Conservation (phyloP, 1,284 basidiomycete genomes). For the Earliella scabrosa region DNA sequence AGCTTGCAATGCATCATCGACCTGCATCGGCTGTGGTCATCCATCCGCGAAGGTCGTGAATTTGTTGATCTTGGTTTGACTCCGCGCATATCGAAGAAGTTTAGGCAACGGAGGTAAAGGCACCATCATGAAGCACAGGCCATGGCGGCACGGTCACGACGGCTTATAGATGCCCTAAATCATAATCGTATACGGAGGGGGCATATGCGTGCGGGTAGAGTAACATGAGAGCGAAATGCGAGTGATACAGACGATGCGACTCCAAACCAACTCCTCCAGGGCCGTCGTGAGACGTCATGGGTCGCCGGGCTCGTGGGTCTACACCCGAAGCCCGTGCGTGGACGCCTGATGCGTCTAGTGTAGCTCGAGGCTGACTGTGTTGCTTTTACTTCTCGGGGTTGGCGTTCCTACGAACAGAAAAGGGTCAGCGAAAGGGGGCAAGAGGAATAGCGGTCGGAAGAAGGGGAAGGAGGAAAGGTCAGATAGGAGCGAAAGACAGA, state of each 20-base stretch:
- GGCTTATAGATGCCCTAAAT: slow-evolving; percentile 17
- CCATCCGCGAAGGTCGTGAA: too few species aligned
- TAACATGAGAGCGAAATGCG: slow-evolving; percentile 28
- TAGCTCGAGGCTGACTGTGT: neutral
- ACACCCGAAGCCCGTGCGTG: slow-evolving; percentile 8
- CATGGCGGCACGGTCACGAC: neutral
- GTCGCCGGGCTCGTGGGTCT: slow-evolving; percentile 2
- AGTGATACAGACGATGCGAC: slow-evolving; percentile 29
- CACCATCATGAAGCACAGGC: too few species aligned
- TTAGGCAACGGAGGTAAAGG: too few species aligned
- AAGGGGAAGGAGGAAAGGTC: slow-evolving; percentile 44
- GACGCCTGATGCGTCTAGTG: slow-evolving; percentile 28
- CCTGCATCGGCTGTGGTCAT: too few species aligned
- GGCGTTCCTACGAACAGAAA: slow-evolving; percentile 63
- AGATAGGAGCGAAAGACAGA: slow-evolving; percentile 97
- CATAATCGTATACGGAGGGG: slow-evolving; percentile 28
- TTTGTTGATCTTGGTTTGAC: too few species aligned
- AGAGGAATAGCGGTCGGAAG: slow-evolving; percentile 5
- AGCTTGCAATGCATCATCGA: too few species aligned
- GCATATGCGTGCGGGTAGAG: slow-evolving; percentile 27
- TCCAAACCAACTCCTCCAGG: slow-evolving; percentile 25
- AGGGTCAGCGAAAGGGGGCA: slow-evolving; percentile 32
- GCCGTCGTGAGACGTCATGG: slow-evolving; percentile 18
- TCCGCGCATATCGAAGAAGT: too few species aligned
- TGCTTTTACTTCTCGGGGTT: slow-evolving; percentile 79